Percentiles rank a stretch among this genome's conserved stretches.
Conservation (phyloP, 345 rosid species). For the Arabis hirsuta region DNA sequence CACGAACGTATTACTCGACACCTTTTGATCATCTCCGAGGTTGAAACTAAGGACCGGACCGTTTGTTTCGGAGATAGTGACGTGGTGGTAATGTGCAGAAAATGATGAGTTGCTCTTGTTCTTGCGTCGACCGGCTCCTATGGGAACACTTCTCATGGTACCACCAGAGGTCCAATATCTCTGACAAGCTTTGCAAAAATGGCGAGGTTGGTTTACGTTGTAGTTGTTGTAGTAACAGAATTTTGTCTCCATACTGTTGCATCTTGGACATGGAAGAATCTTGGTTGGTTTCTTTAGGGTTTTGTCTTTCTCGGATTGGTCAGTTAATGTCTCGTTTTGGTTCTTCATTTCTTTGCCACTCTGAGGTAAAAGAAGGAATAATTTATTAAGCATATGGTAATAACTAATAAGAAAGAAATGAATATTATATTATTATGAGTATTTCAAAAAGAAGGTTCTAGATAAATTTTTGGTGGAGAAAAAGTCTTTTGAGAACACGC, state of each 20-base stretch:
- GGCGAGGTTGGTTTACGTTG: slow-evolving; percentile 89
- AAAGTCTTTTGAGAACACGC: slow-evolving; percentile 27
- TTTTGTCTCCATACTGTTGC: slow-evolving; percentile 89
- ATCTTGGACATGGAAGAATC: slow-evolving; percentile 85
- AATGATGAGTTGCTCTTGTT: slow-evolving; percentile 59
- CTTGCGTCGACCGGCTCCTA: slow-evolving; percentile 94
- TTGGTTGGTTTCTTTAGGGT: slow-evolving; percentile 85
- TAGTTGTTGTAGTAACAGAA: slow-evolving; percentile 93
- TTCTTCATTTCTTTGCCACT: neutral
- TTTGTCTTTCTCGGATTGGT: slow-evolving; percentile 46
- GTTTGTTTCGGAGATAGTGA: slow-evolving; percentile 67
- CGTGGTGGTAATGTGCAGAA: slow-evolving; percentile 56
- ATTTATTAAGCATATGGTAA: neutral
- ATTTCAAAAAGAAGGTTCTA: slow-evolving; percentile 32
- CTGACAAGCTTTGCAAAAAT: slow-evolving; percentile 95
- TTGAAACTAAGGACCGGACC: slow-evolving; percentile 65
- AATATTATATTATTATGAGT: neutral
- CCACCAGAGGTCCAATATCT: slow-evolving; percentile 97
- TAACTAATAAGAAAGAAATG: neutral
- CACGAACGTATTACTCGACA: slow-evolving; percentile 35
- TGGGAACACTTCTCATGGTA: slow-evolving; percentile 86
- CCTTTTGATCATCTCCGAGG: slow-evolving; percentile 49
- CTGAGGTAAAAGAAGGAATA: neutral
- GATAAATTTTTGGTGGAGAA: slow-evolving; percentile 14
- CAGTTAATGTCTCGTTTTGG: slow-evolving; percentile 26